Percentiles rank a stretch among this genome's conserved stretches.
These are phyloP conservation scores for Xylaria sp. DNA, from an alignment of 2,329 filamentous ascomycete genomes.

Conservation along the genomic window DNA sequence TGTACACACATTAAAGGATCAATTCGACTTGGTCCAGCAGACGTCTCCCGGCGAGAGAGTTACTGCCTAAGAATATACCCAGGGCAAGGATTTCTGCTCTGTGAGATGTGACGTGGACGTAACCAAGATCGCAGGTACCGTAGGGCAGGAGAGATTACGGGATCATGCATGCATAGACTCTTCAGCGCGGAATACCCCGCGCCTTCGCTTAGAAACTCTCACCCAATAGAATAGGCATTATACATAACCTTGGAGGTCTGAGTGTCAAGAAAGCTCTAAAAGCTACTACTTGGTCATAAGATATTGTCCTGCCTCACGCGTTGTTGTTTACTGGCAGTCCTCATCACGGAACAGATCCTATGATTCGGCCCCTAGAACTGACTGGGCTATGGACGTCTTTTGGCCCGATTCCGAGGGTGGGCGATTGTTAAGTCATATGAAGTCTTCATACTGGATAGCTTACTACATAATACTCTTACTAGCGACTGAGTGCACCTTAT, in stretches of 20 bases:
- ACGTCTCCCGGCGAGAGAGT: conserved; percentile 8
- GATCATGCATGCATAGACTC: conserved; percentile 23
- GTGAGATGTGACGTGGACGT: conserved; percentile 21
- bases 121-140: conserved; percentile 12
- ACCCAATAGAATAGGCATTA: not conserved
- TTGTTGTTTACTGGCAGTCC: conserved; percentile 14
- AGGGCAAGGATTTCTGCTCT: not conserved
- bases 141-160: conserved; percentile 18
- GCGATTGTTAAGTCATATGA: not conserved
- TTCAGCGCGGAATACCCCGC: conserved; percentile 14
- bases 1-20: conserved; percentile 8
- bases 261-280: conserved; percentile 11
- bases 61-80: conserved; percentile 9
- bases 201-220: not conserved
- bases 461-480: conserved; percentile 6
- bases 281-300: conserved; percentile 2
- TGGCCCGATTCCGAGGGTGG: conserved; percentile 9
- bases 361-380: not conserved
- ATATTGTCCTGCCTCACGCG: conserved; percentile 2
- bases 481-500: conserved; percentile 13
- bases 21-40: conserved; percentile 10
- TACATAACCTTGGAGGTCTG: conserved; percentile 21
- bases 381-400: conserved; percentile 6
- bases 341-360: conserved; percentile 10
- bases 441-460: not conserved